Percentiles rank a stretch among this genome's conserved stretches.
These are phyloP conservation scores for Taxawa tesnikishii DNA, from an alignment of 2,329 filamentous ascomycete genomes.

Conservation along the genomic window DNA sequence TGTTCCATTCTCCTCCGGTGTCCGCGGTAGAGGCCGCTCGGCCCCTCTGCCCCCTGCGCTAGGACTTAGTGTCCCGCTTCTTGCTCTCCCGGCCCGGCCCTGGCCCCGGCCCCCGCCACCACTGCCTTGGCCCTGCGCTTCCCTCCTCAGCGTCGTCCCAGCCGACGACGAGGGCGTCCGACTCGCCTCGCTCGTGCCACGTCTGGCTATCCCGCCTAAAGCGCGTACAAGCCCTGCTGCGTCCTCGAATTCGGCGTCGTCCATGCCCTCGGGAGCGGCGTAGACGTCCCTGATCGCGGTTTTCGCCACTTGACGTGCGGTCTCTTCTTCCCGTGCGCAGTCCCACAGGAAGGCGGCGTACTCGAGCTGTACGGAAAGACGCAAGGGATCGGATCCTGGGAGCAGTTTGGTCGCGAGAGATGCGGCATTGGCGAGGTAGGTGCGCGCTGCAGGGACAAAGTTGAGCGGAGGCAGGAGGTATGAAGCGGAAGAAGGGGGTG, in stretches of 20 bases:
- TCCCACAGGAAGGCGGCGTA: slow-evolving; percentile 90
- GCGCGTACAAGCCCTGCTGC: slow-evolving; percentile 79
- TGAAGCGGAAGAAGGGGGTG: slow-evolving; percentile 36
- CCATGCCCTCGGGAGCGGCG: slow-evolving; percentile 80
- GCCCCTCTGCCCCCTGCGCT: neutral
- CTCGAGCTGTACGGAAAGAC: slow-evolving; percentile 82
- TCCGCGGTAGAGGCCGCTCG: neutral
- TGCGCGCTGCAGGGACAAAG: slow-evolving; percentile 71
- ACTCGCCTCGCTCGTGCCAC: too few species aligned
- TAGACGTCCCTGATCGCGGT: slow-evolving; percentile 84
- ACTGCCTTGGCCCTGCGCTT: neutral
- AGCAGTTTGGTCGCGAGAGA: slow-evolving; percentile 62
- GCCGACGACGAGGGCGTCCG: too few species aligned
- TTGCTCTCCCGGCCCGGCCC: neutral
- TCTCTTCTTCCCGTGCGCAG: slow-evolving; percentile 71
- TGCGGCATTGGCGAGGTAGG: slow-evolving; percentile 69
- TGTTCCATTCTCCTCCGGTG: neutral
- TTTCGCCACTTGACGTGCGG: slow-evolving; percentile 64
- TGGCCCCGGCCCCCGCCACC: neutral
- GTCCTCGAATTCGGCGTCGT: slow-evolving; percentile 90
- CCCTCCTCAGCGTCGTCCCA: neutral
- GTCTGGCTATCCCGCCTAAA: slow-evolving; percentile 78
- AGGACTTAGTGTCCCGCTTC: neutral
- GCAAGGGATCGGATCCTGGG: slow-evolving; percentile 78
- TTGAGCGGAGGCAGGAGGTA: slow-evolving; percentile 71